Percentiles rank a stretch among this genome's conserved stretches.
Conservation (phyloP, 1,284 basidiomycete genomes). For the Heliocybe sulcata region DNA sequence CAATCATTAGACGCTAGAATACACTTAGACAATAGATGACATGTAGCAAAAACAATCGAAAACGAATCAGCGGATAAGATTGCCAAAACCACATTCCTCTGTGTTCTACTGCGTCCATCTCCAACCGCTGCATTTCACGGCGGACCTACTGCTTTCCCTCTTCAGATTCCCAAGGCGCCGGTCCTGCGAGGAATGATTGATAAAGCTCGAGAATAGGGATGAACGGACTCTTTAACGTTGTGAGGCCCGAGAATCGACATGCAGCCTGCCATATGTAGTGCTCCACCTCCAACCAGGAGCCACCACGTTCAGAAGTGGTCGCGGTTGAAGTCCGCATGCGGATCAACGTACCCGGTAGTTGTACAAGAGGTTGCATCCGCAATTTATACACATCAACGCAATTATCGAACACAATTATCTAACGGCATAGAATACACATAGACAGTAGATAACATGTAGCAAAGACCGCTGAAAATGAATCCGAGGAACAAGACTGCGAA, state of each 20-base stretch:
- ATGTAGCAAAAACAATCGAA: no score
- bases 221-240: conserved; percentile 63
- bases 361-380: no score
- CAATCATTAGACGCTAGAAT: neutral
- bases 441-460: neutral
- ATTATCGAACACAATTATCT: no score
- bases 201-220: conserved; percentile 37
- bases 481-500: neutral
- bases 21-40: neutral
- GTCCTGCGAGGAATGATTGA: conserved; percentile 13
- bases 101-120: neutral
- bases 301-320: no score
- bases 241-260: conserved; percentile 53
- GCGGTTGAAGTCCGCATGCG: no score
- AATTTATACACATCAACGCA: no score
- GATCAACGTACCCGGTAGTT: no score
- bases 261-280: conserved; percentile 38
- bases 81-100: neutral
- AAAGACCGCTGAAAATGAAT: neutral
- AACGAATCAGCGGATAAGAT: neutral
- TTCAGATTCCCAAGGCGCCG: conserved; percentile 33
- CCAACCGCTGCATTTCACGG: conserved; percentile 34
- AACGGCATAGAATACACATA: no score
- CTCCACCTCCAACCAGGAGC: conserved; percentile 24
- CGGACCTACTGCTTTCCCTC: conserved; percentile 64